These are phyloP conservation scores for Pseudotulostoma volvatum DNA, from an alignment of 495 filamentous ascomycete genomes.

Conservation along the genomic window DNA sequence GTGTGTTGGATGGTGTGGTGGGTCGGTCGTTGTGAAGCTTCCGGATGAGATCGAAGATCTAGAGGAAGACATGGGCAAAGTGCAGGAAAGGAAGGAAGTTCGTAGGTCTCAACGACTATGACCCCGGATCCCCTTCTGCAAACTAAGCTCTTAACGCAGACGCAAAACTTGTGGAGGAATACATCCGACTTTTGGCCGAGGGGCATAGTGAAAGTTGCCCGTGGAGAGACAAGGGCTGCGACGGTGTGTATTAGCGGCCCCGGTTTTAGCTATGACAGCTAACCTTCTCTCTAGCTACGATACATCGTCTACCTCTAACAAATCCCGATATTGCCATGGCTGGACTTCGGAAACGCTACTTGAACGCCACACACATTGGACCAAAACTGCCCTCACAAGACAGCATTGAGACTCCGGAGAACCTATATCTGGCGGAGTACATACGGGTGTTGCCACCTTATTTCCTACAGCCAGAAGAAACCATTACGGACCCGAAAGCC, in stretches of 20 bases:
- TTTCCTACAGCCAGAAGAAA: slow-evolving; percentile 13
- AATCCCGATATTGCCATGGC: slow-evolving; percentile 40
- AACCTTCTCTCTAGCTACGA: slow-evolving; percentile 22
- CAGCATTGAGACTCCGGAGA: slow-evolving; percentile 31
- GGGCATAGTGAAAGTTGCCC: slow-evolving; percentile 71
- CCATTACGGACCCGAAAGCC: slow-evolving; percentile 8
- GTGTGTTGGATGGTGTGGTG: slow-evolving; percentile 65
- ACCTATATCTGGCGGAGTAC: slow-evolving; percentile 21
- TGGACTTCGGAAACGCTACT: slow-evolving; percentile 43
- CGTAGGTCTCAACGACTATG: no score
- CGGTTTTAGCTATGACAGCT: neutral
- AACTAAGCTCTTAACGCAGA: no score
- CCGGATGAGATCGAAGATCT: slow-evolving; percentile 40
- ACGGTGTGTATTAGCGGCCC: slow-evolving; percentile 36
- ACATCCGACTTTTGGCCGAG: slow-evolving; percentile 50
- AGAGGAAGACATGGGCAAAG: slow-evolving; percentile 37
- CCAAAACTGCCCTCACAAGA: slow-evolving; percentile 33
- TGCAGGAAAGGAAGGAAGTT: slow-evolving; percentile 48
- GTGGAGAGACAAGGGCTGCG: slow-evolving; percentile 73
- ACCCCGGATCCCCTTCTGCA: no score
- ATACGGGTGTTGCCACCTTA: slow-evolving; percentile 17
- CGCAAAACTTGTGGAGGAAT: slow-evolving; percentile 56
- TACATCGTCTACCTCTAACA: slow-evolving; percentile 38
- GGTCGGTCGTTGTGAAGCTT: slow-evolving; percentile 65
- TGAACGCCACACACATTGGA: slow-evolving; percentile 30